A percentile compares a stretch with the other conserved stretches of the same genome.
Conservation (phyloP, 75 land plant genomes). For the Selaginella tamariscina region DNA sequence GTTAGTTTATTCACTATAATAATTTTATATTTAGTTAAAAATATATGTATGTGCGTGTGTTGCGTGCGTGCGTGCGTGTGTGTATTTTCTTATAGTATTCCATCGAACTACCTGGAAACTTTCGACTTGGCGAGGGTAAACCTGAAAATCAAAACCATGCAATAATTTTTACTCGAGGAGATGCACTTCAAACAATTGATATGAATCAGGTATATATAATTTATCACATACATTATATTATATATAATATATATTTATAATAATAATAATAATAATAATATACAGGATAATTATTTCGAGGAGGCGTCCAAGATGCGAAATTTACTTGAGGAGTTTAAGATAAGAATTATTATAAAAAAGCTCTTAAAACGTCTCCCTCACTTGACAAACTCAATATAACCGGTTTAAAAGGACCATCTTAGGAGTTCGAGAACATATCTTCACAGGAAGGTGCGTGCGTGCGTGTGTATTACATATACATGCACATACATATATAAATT, state of each 20-base stretch:
- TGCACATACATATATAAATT: too few relatives aligned
- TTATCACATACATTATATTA: too few relatives aligned
- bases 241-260: neutral
- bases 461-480: too few relatives aligned
- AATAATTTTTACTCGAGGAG: conserved; percentile 87
- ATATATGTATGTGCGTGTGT: too few relatives aligned
- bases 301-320: conserved; percentile 96
- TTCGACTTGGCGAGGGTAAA: conserved; percentile 89
- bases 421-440: conserved; percentile 88
- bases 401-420: too few relatives aligned
- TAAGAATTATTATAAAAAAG: conserved; percentile 47
- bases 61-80: too few relatives aligned
- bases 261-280: neutral
- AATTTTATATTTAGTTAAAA: neutral
- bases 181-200: conserved; percentile 93
- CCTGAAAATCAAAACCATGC: conserved; percentile 99
- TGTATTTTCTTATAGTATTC: too few relatives aligned
- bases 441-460: conserved; percentile 89
- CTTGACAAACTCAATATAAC: too few relatives aligned
- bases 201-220: conserved; percentile 99
- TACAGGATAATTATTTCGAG: conserved; percentile 90
- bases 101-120: conserved; percentile 80
- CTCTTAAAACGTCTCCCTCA: too few relatives aligned
- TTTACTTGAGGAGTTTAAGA: conserved; percentile 76
- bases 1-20: neutral